Evolutionary conservation across 768 basidiomycete species (phyloP).

Genomic region (Chalciporus pseudorubinellus): DNA sequence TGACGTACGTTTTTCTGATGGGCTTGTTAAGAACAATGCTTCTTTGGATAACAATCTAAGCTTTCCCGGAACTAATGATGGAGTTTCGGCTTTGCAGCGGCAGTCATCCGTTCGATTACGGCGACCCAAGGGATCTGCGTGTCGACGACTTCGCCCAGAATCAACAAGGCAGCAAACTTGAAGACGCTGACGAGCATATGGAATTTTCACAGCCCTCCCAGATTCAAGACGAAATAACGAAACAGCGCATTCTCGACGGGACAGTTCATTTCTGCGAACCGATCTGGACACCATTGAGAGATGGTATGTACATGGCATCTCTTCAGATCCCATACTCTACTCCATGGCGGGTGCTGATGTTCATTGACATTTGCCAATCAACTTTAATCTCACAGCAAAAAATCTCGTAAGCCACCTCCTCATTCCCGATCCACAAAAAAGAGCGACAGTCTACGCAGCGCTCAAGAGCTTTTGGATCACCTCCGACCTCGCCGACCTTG

Average conservation of each 20-base stretch:
- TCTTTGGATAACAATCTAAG: background rate
- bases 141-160: constrained; percentile 8
- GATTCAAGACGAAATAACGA: constrained; percentile 58
- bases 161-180: constrained; percentile 23
- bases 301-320: constrained; percentile 46
- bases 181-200: constrained; percentile 34
- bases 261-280: constrained; percentile 52
- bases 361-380: background rate
- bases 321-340: background rate
- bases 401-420: constrained; percentile 60
- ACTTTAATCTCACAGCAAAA: constrained; percentile 39
- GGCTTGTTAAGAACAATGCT: background rate
- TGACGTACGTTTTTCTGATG: constrained; percentile 55
- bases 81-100: constrained; percentile 45
- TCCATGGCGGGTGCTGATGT: constrained; percentile 4
- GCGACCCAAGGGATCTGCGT: constrained; percentile 24
- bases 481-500: constrained; percentile 58
- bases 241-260: constrained; percentile 66
- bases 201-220: constrained; percentile 33
- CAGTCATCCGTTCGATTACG: constrained; percentile 75
- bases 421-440: constrained; percentile 50
- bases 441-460: constrained; percentile 63
- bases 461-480: constrained; percentile 66
- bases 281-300: constrained; percentile 54
- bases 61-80: constrained; percentile 11